These are phyloP conservation scores for Helianthus tuberosus DNA, from an alignment of 129 eudicot species.

Conservation along the genomic window DNA sequence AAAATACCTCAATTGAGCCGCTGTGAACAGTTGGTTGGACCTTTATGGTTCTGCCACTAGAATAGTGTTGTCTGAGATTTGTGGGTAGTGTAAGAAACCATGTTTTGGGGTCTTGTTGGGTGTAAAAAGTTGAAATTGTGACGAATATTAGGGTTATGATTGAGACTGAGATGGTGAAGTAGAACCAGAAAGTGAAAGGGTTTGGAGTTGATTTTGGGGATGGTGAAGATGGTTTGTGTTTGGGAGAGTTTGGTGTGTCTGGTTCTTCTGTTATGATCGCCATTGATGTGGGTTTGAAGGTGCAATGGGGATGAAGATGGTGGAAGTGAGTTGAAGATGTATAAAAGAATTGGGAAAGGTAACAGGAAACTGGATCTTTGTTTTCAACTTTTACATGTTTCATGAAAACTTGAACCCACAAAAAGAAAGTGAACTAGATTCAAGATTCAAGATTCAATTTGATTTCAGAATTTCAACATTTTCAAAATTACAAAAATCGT, in stretches of 20 bases:
- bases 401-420: background rate
- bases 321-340: background rate
- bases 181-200: conserved; percentile 90
- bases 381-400: background rate
- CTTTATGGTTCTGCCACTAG: conserved; percentile 67
- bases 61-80: conserved; percentile 59
- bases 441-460: background rate
- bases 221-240: background rate
- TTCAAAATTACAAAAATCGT: no score
- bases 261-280: conserved; percentile 61
- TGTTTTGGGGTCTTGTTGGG: conserved; percentile 68
- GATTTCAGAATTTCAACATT: no score
- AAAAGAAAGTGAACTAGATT: background rate
- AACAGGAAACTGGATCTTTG: background rate
- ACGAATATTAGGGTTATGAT: conserved; percentile 57
- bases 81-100: conserved; percentile 81
- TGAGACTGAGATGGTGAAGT: conserved; percentile 69
- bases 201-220: conserved; percentile 31
- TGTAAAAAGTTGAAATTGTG: conserved; percentile 46
- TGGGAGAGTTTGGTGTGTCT: conserved; percentile 32
- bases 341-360: conserved; percentile 8
- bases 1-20: conserved; percentile 68
- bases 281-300: conserved; percentile 41
- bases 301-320: conserved; percentile 9
- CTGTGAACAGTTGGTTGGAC: conserved; percentile 58